Evolutionary conservation across 257 asterid genomes (phyloP).

Genomic region (Primulina huaijiensis): DNA sequence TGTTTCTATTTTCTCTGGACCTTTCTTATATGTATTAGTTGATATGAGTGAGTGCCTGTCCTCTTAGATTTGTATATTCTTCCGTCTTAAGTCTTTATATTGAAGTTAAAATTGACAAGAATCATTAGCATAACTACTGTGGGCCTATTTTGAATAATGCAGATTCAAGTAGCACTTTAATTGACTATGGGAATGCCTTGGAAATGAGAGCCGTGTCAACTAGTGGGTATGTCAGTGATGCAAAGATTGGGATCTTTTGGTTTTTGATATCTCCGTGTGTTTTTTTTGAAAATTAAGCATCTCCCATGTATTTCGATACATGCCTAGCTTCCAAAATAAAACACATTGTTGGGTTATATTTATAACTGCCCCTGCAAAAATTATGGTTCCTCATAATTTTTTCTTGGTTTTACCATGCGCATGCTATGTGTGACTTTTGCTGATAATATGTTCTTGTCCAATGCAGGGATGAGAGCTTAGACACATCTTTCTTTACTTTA

Average conservation of each 20-base stretch:
- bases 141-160: slow-evolving; percentile 31
- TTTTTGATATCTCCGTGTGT: too few species aligned
- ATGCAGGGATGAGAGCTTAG: slow-evolving; percentile 59
- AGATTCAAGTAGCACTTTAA: slow-evolving; percentile 53
- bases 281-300: too few species aligned
- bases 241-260: background rate
- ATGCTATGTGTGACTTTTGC: slow-evolving; percentile 10
- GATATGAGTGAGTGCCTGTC: background rate
- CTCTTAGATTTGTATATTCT: background rate
- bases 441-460: slow-evolving; percentile 27
- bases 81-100: slow-evolving; percentile 6
- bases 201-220: slow-evolving; percentile 44
- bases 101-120: slow-evolving; percentile 13
- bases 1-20: slow-evolving; percentile 4
- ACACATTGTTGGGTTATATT: too few species aligned
- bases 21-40: slow-evolving; percentile 2
- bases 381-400: slow-evolving; percentile 13
- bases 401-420: slow-evolving; percentile 17
- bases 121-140: slow-evolving; percentile 24
- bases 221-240: slow-evolving; percentile 51
- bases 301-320: too few species aligned
- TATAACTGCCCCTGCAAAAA: background rate
- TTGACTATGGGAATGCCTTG: slow-evolving; percentile 37
- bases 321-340: too few species aligned
- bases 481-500: slow-evolving; percentile 50